Conservation (phyloP, 2,329 filamentous ascomycete species). For the Fusarium pseudograminearum region DNA sequence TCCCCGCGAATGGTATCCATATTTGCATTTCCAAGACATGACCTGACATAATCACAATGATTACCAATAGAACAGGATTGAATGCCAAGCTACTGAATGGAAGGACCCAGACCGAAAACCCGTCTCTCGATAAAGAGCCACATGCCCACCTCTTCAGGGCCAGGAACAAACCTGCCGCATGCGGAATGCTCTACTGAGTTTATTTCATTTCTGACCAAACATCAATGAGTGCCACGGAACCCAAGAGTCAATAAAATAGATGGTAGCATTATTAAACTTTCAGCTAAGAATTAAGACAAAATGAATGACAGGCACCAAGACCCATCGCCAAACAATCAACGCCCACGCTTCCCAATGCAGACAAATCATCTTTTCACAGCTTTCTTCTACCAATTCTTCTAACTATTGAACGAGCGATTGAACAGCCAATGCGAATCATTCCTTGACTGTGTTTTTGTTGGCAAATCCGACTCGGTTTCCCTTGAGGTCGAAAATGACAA, state of each 20-base stretch:
- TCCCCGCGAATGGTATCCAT: too few species aligned
- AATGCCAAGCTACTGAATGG: neutral
- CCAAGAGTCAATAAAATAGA: neutral
- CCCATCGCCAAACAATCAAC: conserved; percentile 21
- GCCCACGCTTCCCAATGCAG: conserved; percentile 41
- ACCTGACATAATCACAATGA: neutral
- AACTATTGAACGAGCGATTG: neutral
- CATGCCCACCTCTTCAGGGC: neutral
- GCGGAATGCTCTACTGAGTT: neutral
- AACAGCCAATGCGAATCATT: neutral
- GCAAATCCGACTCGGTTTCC: conserved; percentile 54
- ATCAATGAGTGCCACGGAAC: neutral
- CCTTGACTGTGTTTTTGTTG: conserved; percentile 50
- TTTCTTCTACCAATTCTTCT: neutral
- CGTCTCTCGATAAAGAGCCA: neutral
- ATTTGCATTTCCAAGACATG: neutral
- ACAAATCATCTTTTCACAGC: conserved; percentile 9
- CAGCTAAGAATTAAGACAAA: conserved; percentile 17
- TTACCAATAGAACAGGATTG: neutral
- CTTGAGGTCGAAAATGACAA: conserved; percentile 57
- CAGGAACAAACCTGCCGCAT: conserved; percentile 9
- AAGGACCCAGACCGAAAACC: neutral
- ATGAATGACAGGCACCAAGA: conserved; percentile 17
- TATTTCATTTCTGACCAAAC: conserved; percentile 1
- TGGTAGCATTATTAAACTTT: conserved; percentile 28